Evolutionary conservation across 1,284 basidiomycete genomes (phyloP).

Genomic region (Takashimella tepidaria): DNA sequence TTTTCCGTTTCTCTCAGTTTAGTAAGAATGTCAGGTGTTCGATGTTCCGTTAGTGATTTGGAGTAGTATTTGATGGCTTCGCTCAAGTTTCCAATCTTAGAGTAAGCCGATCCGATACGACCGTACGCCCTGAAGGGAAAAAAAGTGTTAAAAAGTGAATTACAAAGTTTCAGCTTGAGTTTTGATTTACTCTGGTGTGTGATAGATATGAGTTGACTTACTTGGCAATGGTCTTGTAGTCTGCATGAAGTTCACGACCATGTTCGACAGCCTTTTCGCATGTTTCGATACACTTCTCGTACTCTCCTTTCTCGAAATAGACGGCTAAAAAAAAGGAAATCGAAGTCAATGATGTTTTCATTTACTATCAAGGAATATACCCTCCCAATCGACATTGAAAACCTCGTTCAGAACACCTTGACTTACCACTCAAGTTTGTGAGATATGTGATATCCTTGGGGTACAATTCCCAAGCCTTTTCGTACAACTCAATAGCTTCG

Average conservation of each 20-base stretch:
- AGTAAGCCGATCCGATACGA: conserved; percentile 80
- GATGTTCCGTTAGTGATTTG: conserved; percentile 93
- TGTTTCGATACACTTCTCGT: conserved; percentile 81
- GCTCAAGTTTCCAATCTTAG: conserved; percentile 70
- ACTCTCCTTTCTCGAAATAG: conserved; percentile 90
- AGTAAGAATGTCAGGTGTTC: conserved; percentile 85
- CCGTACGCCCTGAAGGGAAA: conserved; percentile 66
- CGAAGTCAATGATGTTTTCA: no score
- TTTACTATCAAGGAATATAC: background rate
- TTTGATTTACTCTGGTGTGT: no score
- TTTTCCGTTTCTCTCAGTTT: conserved; percentile 85
- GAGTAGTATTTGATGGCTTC: conserved; percentile 83
- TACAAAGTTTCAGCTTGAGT: background rate
- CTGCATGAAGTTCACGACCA: conserved; percentile 61
- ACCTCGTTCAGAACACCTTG: no score
- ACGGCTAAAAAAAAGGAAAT: conserved; percentile 61
- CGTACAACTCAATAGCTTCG: conserved; percentile 65
- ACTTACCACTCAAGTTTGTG: conserved; percentile 76
- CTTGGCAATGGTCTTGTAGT: conserved; percentile 58
- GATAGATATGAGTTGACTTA: conserved; percentile 27
- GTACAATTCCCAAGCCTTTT: conserved; percentile 87
- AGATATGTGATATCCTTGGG: conserved; percentile 92
- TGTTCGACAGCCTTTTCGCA: conserved; percentile 95
- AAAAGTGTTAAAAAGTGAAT: conserved; percentile 2
- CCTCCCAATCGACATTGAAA: conserved; percentile 1